Conservation (phyloP, 2,329 filamentous ascomycete species). For the Colletotrichum sp. region DNA sequence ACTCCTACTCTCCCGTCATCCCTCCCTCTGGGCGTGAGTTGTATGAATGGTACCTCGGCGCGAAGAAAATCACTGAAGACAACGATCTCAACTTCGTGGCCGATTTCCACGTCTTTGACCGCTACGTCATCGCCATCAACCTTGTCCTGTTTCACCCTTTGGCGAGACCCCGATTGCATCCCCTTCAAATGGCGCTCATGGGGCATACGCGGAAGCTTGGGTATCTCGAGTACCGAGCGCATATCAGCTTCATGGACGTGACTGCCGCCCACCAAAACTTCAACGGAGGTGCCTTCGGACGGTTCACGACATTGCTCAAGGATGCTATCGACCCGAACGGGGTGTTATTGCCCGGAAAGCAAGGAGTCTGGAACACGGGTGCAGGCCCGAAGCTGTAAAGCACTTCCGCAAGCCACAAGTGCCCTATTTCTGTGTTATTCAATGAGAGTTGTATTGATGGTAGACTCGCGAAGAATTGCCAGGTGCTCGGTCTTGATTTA, state of each 20-base stretch:
- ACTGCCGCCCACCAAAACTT: constrained; percentile 42
- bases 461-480: not conserved
- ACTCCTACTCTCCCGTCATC: not conserved
- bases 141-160: not conserved
- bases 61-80: not conserved
- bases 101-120: constrained; percentile 21
- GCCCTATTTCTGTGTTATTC: not conserved
- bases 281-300: constrained; percentile 40
- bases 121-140: constrained; percentile 8
- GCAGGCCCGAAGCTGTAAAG: not conserved
- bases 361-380: constrained; percentile 36
- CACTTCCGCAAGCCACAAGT: not conserved
- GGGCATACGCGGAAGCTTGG: not conserved
- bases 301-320: constrained; percentile 44
- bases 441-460: not conserved
- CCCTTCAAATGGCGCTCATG: constrained; percentile 23
- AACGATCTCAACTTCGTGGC: constrained; percentile 10
- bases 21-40: not conserved
- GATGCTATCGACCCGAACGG: constrained; percentile 41
- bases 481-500: not conserved
- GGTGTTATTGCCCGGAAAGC: constrained; percentile 41
- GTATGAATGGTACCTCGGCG: not conserved
- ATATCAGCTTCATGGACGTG: constrained; percentile 29
- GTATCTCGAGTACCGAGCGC: not conserved
- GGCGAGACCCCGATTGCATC: not conserved